Evolutionary conservation across 2,329 filamentous ascomycete genomes (phyloP).

Genomic region (Metarhizium guizhouense): DNA sequence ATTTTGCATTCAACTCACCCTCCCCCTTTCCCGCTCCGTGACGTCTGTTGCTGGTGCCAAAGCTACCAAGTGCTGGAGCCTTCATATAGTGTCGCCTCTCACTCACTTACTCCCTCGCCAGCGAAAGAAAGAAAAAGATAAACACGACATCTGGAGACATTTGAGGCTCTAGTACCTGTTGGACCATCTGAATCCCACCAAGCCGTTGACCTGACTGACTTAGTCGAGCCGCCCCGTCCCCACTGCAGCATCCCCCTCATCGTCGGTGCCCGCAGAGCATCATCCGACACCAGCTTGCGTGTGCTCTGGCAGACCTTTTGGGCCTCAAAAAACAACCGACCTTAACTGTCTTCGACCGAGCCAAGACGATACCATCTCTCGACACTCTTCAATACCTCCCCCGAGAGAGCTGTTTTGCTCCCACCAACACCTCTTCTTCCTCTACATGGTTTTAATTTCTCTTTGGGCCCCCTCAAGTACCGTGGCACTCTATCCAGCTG

Average conservation of each 20-base stretch:
- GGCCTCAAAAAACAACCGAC: not conserved
- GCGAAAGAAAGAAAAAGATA: too few relatives aligned
- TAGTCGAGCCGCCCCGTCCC: not conserved
- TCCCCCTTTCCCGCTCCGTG: not conserved
- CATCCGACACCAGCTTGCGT: not conserved
- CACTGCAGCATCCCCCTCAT: not conserved
- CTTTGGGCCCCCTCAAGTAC: not conserved
- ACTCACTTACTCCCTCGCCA: too few relatives aligned
- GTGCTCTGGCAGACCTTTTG: not conserved
- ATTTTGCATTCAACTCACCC: not conserved
- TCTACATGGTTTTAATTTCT: not conserved
- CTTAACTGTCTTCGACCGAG: not conserved
- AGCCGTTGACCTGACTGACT: not conserved
- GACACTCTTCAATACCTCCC: not conserved
- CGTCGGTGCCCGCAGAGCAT: not conserved
- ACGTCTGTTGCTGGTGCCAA: not conserved
- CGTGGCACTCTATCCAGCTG: not conserved
- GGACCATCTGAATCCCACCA: not conserved
- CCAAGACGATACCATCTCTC: not conserved
- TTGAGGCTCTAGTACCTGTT: not conserved
- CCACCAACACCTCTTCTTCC: not conserved
- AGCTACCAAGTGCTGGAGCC: not conserved
- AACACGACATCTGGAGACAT: too few relatives aligned
- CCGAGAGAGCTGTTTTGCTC: not conserved
- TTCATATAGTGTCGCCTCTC: not conserved